These are phyloP conservation scores for Globisporangium nunn DNA, from an alignment of 352 stramenopile species.

Conservation along the genomic window DNA sequence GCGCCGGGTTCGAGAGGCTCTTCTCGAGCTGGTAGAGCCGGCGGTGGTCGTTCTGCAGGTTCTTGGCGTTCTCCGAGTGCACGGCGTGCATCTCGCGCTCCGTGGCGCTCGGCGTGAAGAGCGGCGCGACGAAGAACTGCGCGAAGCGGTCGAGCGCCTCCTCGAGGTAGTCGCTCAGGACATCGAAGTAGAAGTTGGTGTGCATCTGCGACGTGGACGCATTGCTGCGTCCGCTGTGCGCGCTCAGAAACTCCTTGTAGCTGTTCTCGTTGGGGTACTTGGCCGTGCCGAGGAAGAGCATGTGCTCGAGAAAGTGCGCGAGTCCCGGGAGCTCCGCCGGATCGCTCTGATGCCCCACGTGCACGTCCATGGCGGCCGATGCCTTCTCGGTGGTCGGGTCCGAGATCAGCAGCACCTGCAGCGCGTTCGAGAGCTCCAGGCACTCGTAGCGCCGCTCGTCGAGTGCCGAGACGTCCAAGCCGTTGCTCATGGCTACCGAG, in stretches of 20 bases:
- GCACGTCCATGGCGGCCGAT: slow-evolving; percentile 92
- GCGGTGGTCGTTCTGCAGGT: slow-evolving; percentile 90
- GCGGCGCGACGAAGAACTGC: slow-evolving; percentile 96
- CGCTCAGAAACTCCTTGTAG: slow-evolving; percentile 91
- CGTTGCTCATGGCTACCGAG: slow-evolving; percentile 8
- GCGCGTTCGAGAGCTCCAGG: slow-evolving; percentile 38
- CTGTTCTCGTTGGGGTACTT: slow-evolving; percentile 96
- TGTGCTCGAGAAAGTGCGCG: slow-evolving; percentile 94
- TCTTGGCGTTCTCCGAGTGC: slow-evolving; percentile 96
- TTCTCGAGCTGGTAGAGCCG: slow-evolving; percentile 84
- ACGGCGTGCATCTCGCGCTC: slow-evolving; percentile 95
- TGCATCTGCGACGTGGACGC: slow-evolving; percentile 94
- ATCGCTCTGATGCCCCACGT: slow-evolving; percentile 92
- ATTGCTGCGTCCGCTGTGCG: slow-evolving; percentile 93
- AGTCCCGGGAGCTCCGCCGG: slow-evolving; percentile 79
- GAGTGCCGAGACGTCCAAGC: slow-evolving; percentile 40
- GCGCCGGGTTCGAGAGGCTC: slow-evolving; percentile 49
- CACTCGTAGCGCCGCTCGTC: slow-evolving; percentile 59
- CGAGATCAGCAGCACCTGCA: slow-evolving; percentile 82
- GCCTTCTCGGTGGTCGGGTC: slow-evolving; percentile 90
- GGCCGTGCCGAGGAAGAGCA: slow-evolving; percentile 95
- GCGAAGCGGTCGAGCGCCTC: slow-evolving; percentile 94
- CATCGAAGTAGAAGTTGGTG: slow-evolving; percentile 97
- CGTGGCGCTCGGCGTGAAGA: slow-evolving; percentile 88
- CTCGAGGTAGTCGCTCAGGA: slow-evolving; percentile 68